These are phyloP conservation scores for Physcomitrium patens DNA, from an alignment of 225 moss, liverwort and hornwort species.

Conservation along the genomic window DNA sequence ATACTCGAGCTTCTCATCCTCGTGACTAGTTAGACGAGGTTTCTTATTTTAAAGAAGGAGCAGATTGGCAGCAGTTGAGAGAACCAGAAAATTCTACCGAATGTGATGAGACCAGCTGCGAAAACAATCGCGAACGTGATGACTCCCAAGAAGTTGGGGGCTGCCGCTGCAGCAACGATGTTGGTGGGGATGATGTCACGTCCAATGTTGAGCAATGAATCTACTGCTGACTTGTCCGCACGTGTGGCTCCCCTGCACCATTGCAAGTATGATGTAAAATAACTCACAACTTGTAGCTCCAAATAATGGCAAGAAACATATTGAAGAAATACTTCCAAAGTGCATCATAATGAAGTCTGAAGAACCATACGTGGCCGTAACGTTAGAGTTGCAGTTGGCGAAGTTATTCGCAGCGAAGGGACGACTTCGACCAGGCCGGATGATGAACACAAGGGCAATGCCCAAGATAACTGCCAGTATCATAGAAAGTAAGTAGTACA, in stretches of 20 bases:
- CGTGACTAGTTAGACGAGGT: neutral
- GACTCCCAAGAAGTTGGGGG: constrained; percentile 70
- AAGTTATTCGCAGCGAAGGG: constrained; percentile 55
- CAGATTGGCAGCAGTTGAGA: neutral
- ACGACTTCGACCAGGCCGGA: constrained; percentile 71
- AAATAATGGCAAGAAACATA: neutral
- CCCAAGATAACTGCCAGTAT: constrained; percentile 82
- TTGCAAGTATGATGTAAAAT: neutral
- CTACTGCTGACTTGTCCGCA: constrained; percentile 61
- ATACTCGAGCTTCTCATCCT: neutral
- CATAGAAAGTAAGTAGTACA: constrained; percentile 90
- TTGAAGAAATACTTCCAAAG: neutral
- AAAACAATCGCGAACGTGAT: constrained; percentile 78
- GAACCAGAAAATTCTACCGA: constrained; percentile 46
- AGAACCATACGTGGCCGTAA: constrained; percentile 57
- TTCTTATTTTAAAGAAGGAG: neutral
- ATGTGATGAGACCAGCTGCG: constrained; percentile 57
- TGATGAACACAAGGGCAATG: constrained; percentile 72
- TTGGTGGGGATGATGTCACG: constrained; percentile 69
- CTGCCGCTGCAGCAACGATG: constrained; percentile 68
- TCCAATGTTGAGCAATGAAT: constrained; percentile 87
- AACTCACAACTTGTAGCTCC: too few relatives aligned
- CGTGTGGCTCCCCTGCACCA: constrained; percentile 29
- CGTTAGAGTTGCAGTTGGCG: constrained; percentile 47
- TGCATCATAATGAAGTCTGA: constrained; percentile 1